phyloP scores from a whole-genome alignment of 257 asterid species.

The Solanum lignicaule region DNA sequence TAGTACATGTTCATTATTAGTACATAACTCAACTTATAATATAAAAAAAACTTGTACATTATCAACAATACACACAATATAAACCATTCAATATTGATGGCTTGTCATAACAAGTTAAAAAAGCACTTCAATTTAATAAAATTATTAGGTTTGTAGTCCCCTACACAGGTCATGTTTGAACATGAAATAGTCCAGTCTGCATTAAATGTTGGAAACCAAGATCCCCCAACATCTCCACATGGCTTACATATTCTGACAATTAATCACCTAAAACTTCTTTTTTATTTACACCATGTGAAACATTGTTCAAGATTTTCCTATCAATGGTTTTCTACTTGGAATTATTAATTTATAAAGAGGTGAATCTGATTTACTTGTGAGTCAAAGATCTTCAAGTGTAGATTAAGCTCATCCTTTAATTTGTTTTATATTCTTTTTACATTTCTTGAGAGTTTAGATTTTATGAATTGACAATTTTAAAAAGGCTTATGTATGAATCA shows the following conservation, averaged over 20 bases:
- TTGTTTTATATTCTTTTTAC: not conserved
- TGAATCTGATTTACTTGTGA: slow-evolving; percentile 14
- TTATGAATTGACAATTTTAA: not conserved
- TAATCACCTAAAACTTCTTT: not conserved
- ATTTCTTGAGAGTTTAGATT: not conserved
- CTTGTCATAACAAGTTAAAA: slow-evolving; percentile 12
- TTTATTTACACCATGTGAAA: not conserved
- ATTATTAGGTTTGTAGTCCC: slow-evolving; percentile 25
- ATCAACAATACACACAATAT: not conserved
- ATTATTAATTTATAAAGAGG: not conserved
- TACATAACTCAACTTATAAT: not conserved
- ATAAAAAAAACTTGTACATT: not conserved
- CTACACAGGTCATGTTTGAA: slow-evolving; percentile 29
- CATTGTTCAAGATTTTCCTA: slow-evolving; percentile 2
- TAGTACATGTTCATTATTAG: not conserved
- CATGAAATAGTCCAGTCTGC: slow-evolving; percentile 34
- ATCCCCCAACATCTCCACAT: slow-evolving; percentile 51
- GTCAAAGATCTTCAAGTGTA: slow-evolving; percentile 29
- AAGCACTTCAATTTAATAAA: not conserved
- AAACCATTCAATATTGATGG: slow-evolving; percentile 7
- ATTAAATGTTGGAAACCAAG: slow-evolving; percentile 31
- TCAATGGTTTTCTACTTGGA: not conserved
- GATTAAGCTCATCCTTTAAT: not conserved
- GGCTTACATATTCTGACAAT: slow-evolving; percentile 33
- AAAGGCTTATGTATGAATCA: not conserved